Conservation (phyloP, 2,329 filamentous ascomycete species). For the Xylariales sp. region DNA sequence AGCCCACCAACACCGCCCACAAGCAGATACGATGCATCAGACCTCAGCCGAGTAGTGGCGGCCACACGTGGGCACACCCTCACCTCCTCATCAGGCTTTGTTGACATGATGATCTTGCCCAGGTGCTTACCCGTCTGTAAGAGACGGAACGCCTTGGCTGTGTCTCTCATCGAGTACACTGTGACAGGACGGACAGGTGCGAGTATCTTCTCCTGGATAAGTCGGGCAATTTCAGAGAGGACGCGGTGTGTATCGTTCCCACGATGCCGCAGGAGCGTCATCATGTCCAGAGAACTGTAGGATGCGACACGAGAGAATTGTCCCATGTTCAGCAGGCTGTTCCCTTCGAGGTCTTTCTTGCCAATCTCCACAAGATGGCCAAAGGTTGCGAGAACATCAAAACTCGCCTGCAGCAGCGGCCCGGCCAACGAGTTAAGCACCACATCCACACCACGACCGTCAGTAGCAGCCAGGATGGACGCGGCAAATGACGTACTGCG, state of each 20-base stretch:
- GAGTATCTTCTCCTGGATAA: background rate
- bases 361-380: slow-evolving; percentile 27
- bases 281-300: background rate
- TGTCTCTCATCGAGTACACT: slow-evolving; percentile 16
- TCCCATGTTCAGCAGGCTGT: slow-evolving; percentile 27
- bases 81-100: too few relatives aligned
- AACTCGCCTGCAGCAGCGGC: slow-evolving; percentile 18
- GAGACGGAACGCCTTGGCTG: slow-evolving; percentile 30
- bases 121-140: slow-evolving; percentile 32
- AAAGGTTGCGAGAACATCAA: slow-evolving; percentile 23
- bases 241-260: background rate
- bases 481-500: slow-evolving; percentile 18
- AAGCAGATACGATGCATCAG: slow-evolving; percentile 25
- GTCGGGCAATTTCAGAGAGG: background rate
- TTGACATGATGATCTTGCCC: slow-evolving; percentile 33
- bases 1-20: slow-evolving; percentile 33
- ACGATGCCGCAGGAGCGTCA: background rate
- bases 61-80: too few relatives aligned
- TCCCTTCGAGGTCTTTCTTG: slow-evolving; percentile 22
- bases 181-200: slow-evolving; percentile 18
- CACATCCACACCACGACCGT: slow-evolving; percentile 19
- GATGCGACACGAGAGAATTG: background rate
- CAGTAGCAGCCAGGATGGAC: slow-evolving; percentile 14
- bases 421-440: slow-evolving; percentile 19
- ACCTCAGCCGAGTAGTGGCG: too few relatives aligned